Percentiles rank a stretch among this genome's conserved stretches.
Conservation (phyloP, 1,139 yeast species). For the Taiozyma sp. region DNA sequence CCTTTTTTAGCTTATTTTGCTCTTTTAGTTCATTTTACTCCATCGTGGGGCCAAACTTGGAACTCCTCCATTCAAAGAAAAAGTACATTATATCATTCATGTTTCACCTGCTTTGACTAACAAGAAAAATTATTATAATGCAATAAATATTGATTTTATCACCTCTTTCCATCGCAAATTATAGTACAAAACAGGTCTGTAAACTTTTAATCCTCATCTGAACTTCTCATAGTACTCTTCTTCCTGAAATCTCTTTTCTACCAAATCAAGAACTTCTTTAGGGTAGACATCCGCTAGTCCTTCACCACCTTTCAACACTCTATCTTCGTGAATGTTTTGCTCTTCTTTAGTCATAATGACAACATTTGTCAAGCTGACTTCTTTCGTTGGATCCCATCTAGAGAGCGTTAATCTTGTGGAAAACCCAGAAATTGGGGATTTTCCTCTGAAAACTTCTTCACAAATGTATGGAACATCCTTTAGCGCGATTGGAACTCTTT, state of each 20-base stretch:
- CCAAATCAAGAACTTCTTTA: constrained; percentile 50
- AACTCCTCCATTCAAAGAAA: neutral
- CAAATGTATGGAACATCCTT: constrained; percentile 77
- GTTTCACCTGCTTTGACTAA: neutral
- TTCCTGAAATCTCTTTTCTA: constrained; percentile 61
- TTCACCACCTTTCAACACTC: constrained; percentile 64
- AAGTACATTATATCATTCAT: neutral
- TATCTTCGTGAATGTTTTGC: constrained; percentile 69
- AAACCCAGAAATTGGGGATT: constrained; percentile 82
- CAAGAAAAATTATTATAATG: neutral
- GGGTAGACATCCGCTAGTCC: constrained; percentile 58
- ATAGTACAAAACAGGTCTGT: neutral
- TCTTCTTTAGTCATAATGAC: constrained; percentile 89
- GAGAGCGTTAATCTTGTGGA: constrained; percentile 75
- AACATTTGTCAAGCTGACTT: constrained; percentile 59
- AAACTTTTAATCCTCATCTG: constrained; percentile 29
- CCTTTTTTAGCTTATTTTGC: neutral
- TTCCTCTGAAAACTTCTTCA: constrained; percentile 90
- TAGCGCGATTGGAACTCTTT: constrained; percentile 66
- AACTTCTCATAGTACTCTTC: constrained; percentile 66
- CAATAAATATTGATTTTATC: neutral
- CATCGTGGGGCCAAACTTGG: neutral
- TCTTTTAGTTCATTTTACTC: neutral
- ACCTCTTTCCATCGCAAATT: neutral
- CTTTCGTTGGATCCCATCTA: constrained; percentile 69